These are phyloP conservation scores for Xerocomus potaroensis DNA, from an alignment of 768 basidiomycete genomes.

Conservation along the genomic window DNA sequence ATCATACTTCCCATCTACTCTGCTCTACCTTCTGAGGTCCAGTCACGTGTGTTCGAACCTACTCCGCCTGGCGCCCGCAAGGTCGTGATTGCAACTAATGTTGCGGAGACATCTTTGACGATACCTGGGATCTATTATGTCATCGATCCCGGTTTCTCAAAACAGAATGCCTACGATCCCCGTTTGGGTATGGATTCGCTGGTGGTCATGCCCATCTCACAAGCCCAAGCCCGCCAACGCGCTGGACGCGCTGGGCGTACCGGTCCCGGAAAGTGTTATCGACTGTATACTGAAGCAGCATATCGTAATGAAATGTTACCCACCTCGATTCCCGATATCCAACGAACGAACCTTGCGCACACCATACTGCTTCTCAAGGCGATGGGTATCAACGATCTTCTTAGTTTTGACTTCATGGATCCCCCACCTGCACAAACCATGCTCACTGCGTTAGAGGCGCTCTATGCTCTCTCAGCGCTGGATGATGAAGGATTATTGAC, in stretches of 20 bases:
- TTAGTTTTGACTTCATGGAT: conserved; percentile 99
- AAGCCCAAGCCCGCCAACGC: conserved; percentile 95
- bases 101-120: conserved; percentile 96
- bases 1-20: conserved; percentile 98
- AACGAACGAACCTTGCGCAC: conserved; percentile 85
- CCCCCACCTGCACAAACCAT: conserved; percentile 96
- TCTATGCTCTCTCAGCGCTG: conserved; percentile 93
- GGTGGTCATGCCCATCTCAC: conserved; percentile 97
- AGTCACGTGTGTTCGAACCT: conserved; percentile 96
- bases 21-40: conserved; percentile 95
- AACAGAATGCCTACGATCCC: conserved; percentile 98
- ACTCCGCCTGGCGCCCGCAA: conserved; percentile 98
- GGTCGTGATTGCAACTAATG: conserved; percentile 99
- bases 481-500: conserved; percentile 97
- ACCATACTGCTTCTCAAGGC: conserved; percentile 97
- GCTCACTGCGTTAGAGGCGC: conserved; percentile 90
- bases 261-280: conserved; percentile 97
- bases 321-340: conserved; percentile 96
- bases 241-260: conserved; percentile 96
- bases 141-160: conserved; percentile 96
- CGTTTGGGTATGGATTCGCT: conserved; percentile 98
- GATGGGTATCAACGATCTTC: conserved; percentile 97
- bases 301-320: conserved; percentile 99
- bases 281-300: conserved; percentile 96
- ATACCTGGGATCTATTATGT: conserved; percentile 99